Percentiles rank a stretch among this genome's conserved stretches.
These are phyloP conservation scores for Eremochloa ophiuroides DNA, from an alignment of 176 grass and related monocot genomes.

Conservation along the genomic window DNA sequence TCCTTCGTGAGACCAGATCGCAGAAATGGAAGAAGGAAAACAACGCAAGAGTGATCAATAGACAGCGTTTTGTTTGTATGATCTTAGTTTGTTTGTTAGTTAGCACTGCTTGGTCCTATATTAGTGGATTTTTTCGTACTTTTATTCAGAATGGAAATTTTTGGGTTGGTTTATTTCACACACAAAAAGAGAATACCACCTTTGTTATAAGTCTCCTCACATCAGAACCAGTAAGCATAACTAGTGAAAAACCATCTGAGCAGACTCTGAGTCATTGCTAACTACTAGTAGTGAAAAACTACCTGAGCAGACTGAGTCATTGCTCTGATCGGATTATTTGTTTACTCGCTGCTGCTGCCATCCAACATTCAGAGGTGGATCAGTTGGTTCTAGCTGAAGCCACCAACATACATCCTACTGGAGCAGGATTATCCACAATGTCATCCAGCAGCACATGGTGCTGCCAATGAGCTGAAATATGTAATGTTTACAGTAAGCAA, in stretches of 20 bases:
- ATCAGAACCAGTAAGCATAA: conserved; percentile 9
- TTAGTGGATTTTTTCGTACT: conserved; percentile 31
- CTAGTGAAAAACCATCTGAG: not conserved
- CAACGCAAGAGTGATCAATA: not conserved
- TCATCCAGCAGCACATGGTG: not conserved
- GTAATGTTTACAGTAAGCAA: conserved; percentile 18
- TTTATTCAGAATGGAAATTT: conserved; percentile 22
- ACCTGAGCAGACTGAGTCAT: not conserved
- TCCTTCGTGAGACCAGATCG: not conserved
- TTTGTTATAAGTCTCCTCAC: not conserved
- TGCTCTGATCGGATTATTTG: not conserved
- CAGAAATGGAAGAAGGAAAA: not conserved
- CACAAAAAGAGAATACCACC: not conserved
- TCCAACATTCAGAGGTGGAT: not conserved
- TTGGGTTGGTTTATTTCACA: conserved; percentile 24
- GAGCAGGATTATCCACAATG: not conserved
- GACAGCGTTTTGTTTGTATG: conserved; percentile 32
- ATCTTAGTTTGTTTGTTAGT: conserved; percentile 31
- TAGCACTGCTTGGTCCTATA: conserved; percentile 20
- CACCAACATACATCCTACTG: too few relatives aligned
- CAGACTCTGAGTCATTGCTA: too few relatives aligned
- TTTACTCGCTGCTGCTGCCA: not conserved
- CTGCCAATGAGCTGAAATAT: not conserved
- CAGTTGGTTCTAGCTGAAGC: not conserved
- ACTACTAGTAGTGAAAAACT: too few relatives aligned